Evolutionary conservation across 2,329 filamentous ascomycete genomes (phyloP), one percentile per base, ranked within the genome.

Genomic region (Aspergillus vadensis): DNA sequence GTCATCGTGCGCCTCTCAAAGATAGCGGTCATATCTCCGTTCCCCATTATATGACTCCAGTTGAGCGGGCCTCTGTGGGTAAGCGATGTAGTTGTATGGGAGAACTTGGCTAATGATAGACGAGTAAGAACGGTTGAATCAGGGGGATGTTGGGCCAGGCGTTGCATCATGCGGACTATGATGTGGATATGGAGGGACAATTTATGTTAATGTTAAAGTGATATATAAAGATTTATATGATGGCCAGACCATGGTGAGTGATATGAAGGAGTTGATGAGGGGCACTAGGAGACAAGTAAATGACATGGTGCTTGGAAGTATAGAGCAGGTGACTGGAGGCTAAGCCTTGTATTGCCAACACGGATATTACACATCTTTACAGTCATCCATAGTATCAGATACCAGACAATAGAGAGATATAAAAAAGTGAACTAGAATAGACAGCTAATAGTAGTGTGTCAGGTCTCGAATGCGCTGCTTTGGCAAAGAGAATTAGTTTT

Each of bases 11-110:
- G 32, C 19, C 68, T 73, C 25, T 79, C 75, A 53, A 81, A 76
- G 2, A 72, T 48, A 25, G 71, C 74, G 30, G 66, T 63, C 6
- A 81, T 62, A 52, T 76, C 72, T 14, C 67, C 72, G 47, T 74
- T 70, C 5, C 74, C 74, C 21, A 74, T 72, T 5, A 80, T 64
- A 70, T 81, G 79, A 47, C 68, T 78, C 79, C 79, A 81, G 32
- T 69, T 72, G n/a, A 81, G 63, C 5, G 77, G 77, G 19, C 72
- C 75, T 30, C 69, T 71, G 55, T 76, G 73, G 17, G 74, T 71
- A 36, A 71, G 61, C 12, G 75, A 69, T 4, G 74, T 75, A 5
- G 74, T 79, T 15, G 79, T 75, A 64, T 79, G 75, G 19, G 79
- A 81, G 66, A 80, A 81, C 59, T 81, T 81, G n/a, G 71, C 70